Evolutionary conservation across 179 eudicot genomes (phyloP), one percentile per base, ranked within the genome.

Genomic region (Beta lomatogona): DNA sequence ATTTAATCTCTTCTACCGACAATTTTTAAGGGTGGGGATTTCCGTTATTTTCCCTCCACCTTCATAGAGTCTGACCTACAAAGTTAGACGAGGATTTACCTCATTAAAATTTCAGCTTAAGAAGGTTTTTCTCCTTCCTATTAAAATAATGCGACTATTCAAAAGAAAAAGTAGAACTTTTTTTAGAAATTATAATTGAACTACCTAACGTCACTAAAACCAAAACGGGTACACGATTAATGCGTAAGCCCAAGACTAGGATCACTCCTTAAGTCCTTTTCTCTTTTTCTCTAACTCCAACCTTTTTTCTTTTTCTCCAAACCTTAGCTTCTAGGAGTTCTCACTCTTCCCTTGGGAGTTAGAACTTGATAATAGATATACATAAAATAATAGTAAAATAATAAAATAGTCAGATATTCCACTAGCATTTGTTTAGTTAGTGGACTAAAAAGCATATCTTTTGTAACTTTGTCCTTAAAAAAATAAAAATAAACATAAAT

Each of bases 181-280:
- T 18, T n/a, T 59, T 5, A 19, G 16, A 55, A 60, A 44, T 2
- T 14, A 2, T 48, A 13, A 61, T 77, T 61, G 70, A 71, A 77
- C 71, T 71, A 77, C 44, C 71, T 21, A 63, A 77, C 79, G 79
- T 77, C 79, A 77, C 22, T 61, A 6, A 46, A 18, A 22, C 71
- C 41, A 22, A 77, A 77, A 61, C 41, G 36, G 79, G 58, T 61
- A 63, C 21, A 63, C 41, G 41, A 53, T 45, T 61, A 61, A 41
- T 77, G 79, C 79, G 79, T 77, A 63, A 77, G 79, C 79, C 41
- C 16, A 46, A 61, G 71, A 77, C 41, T 10, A 73, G 61, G 61
- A 73, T 6, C 75, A 73, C 25, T 15, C 73, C 28, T 25, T 25
- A 36, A 36, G 41, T 7, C 31, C 50, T 71, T 71, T 73, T 52